A percentile compares a stretch with the other conserved stretches of the same genome.
These are phyloP conservation scores for Malbranchea cinnamomea DNA, from an alignment of 2,329 filamentous ascomycete genomes.

Conservation along the genomic window DNA sequence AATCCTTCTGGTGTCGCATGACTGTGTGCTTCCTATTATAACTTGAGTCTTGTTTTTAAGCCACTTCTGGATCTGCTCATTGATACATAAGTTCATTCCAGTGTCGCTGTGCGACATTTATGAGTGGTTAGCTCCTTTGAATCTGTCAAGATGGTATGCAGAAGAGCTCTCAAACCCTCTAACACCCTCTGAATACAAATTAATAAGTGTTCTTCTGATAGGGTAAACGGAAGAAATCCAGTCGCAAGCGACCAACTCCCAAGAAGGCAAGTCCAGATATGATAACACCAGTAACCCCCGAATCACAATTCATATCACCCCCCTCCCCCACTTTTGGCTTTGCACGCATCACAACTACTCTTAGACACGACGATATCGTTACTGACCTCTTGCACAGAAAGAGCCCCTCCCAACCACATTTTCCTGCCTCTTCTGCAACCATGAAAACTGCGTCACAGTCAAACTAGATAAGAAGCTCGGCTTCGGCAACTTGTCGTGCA, in stretches of 20 bases:
- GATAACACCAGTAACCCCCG: neutral
- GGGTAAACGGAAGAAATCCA: constrained; percentile 87
- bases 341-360: too few species aligned
- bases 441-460: constrained; percentile 81
- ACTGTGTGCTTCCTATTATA: too few species aligned
- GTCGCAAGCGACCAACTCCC: constrained; percentile 63
- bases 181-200: too few species aligned
- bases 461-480: constrained; percentile 90
- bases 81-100: too few species aligned
- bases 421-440: constrained; percentile 95
- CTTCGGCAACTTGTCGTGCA: constrained; percentile 73
- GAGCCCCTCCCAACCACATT: constrained; percentile 55
- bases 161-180: neutral
- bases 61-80: too few species aligned
- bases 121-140: too few species aligned
- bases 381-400: too few species aligned
- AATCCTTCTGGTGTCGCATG: too few species aligned
- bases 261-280: constrained; percentile 50
- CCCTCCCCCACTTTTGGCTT: constrained; percentile 4
- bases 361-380: neutral
- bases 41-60: too few species aligned
- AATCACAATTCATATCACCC: neutral
- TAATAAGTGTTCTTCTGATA: constrained; percentile 19
- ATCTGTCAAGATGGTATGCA: too few species aligned
- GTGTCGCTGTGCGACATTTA: too few species aligned